phyloP scores from a whole-genome alignment of 1,284 basidiomycete genomes.

The Phenoliferia sp. region DNA sequence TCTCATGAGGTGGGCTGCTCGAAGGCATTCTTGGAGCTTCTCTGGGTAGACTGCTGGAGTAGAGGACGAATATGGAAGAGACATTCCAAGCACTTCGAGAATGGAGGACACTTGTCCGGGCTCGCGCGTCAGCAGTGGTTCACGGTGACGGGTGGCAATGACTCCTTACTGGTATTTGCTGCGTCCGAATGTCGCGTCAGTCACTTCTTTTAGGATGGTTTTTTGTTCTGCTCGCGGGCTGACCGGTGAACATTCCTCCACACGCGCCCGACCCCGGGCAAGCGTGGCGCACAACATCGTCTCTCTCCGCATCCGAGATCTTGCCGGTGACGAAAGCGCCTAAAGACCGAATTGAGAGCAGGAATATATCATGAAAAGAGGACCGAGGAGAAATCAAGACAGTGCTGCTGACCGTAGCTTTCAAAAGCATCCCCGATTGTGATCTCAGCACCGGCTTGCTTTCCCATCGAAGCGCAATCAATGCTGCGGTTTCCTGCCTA shows the following conservation, averaged over 20 bases:
- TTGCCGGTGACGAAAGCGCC: conserved; percentile 10
- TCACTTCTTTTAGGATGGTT: background rate
- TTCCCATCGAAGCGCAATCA: conserved; percentile 8
- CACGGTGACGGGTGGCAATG: background rate
- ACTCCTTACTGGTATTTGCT: background rate
- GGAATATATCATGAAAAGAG: too few species aligned
- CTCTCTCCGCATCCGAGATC: conserved; percentile 2
- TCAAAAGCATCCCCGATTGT: conserved; percentile 16
- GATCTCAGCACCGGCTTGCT: conserved; percentile 8
- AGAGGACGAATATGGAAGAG: conserved; percentile 77
- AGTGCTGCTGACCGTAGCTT: conserved; percentile 1
- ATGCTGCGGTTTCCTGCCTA: conserved; percentile 5
- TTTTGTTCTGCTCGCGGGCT: conserved; percentile 52
- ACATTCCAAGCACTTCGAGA: conserved; percentile 83
- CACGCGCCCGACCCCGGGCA: conserved; percentile 15
- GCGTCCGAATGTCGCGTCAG: too few species aligned
- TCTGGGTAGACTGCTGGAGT: conserved; percentile 70
- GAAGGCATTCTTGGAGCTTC: conserved; percentile 76
- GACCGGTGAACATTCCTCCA: conserved; percentile 50
- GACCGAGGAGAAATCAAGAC: too few species aligned
- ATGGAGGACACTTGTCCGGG: conserved; percentile 53
- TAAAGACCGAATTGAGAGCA: too few species aligned
- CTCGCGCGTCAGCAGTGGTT: background rate
- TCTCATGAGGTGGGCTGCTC: conserved; percentile 73
- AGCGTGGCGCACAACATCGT: conserved; percentile 5